Conservation (phyloP, 805 yeast genomes). For the Candida taoyuanica region DNA sequence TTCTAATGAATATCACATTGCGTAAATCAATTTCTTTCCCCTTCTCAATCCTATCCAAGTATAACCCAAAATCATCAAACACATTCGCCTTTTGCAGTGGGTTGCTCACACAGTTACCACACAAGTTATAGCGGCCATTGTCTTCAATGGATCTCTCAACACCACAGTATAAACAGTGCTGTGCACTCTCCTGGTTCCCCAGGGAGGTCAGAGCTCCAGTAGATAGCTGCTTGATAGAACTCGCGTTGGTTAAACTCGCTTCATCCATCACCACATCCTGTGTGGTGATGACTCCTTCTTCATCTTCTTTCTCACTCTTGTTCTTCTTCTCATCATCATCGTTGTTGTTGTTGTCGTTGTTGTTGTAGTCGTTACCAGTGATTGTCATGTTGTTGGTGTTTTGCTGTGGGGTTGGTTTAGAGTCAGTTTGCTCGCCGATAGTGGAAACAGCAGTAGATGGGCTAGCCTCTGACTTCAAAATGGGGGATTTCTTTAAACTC, state of each 20-base stretch:
- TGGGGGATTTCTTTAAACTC: slow-evolving; percentile 22
- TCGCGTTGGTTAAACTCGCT: slow-evolving; percentile 2
- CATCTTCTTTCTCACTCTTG: not conserved
- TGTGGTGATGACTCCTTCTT: too few relatives aligned
- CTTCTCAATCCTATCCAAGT: slow-evolving; percentile 15
- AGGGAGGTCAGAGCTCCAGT: too few relatives aligned
- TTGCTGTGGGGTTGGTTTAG: slow-evolving; percentile 15
- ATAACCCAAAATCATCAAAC: slow-evolving; percentile 20
- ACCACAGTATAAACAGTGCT: slow-evolving; percentile 24
- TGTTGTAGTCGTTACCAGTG: slow-evolving; percentile 5
- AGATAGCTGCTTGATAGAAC: not conserved
- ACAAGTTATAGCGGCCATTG: slow-evolving; percentile 26
- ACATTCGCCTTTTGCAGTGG: slow-evolving; percentile 24
- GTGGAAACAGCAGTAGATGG: slow-evolving; percentile 12
- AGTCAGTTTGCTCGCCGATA: slow-evolving; percentile 15
- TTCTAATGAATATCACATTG: slow-evolving; percentile 22
- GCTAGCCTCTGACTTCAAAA: slow-evolving; percentile 18
- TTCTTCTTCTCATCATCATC: not conserved
- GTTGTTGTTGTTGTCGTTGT: slow-evolving; percentile 4
- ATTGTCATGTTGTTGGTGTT: not conserved
- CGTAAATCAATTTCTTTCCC: slow-evolving; percentile 17
- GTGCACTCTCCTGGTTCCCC: too few relatives aligned
- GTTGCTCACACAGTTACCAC: slow-evolving; percentile 25
- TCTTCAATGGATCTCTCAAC: slow-evolving; percentile 22
- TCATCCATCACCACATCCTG: slow-evolving; percentile 1